Base-by-base conservation (phyloP, 805 yeast species). In the Yarrowia deformans region DNA sequence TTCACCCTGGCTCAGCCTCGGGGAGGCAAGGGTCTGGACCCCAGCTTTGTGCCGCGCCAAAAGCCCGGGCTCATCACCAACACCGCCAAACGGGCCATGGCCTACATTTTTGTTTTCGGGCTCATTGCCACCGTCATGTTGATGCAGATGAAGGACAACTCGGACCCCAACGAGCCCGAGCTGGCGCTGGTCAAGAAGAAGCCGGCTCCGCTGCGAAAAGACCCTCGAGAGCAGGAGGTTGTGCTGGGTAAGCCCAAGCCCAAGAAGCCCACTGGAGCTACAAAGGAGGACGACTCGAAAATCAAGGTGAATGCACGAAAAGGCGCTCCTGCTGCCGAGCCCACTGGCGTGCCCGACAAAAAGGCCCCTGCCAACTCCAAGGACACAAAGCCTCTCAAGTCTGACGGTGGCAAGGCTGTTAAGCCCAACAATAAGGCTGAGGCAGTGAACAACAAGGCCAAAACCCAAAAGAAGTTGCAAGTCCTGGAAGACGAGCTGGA, bases 61-160 rank as follows among this genome's bases (percentile, higher is more conserved):
- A 63, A 48, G n/a, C 46, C 56, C 14, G 68, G 68, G 2, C 13
- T 48, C 37, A 48, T 63, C 56, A 63, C 68, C 10, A 63, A 54
- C 56, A 49, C 68, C 29, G 56, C 68, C 55, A 63, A 49, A 40
- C 55, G 68, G 29, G 68, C 68, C 55, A 63, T 63, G 37, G 68
- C 56, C 37, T 63, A 63, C 68, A 39, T 63, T 39, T 19, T 49
- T 23, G 34, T 63, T 39, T 16, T 63, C n/a, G 16, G 40, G 14
- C 32, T 63, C 32, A 35, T 63, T 46, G 68, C 68, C 16, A n/a
- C 39, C 19, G 29, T 48, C 23, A 32, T 63, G 40, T 16, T 48
- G 46, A 34, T 63, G 45, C 68, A 63, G 56, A 48, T 48, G 55
- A 23, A 56, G 1, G 56, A 63, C 14, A 18, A 37, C n/a, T 48